Evolutionary conservation across 371 early-diverging fungal genomes (phyloP).

Genomic region (Syncephalis fuscata): DNA sequence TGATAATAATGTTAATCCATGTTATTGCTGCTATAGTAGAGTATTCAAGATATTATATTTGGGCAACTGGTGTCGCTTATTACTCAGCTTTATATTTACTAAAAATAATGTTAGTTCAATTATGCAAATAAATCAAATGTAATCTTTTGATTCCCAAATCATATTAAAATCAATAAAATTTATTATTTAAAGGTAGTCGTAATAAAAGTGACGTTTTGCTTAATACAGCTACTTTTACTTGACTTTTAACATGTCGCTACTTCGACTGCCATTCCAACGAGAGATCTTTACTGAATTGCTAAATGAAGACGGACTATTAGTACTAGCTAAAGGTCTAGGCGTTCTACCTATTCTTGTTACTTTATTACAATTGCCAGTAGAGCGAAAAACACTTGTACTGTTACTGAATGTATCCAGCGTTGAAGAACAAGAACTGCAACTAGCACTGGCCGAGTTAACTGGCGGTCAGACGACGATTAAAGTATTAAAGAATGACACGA

Average conservation of each 20-base stretch:
- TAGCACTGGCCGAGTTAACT: slow-evolving; percentile 1
- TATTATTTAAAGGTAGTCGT: background rate
- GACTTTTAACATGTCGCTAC: background rate
- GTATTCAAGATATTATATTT: background rate
- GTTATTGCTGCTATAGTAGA: background rate
- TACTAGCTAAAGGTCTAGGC: slow-evolving; percentile 71
- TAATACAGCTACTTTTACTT: background rate
- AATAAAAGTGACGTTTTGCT: background rate
- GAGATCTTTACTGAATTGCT: slow-evolving; percentile 49
- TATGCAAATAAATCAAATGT: background rate
- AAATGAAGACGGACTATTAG: slow-evolving; percentile 63
- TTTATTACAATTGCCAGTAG: slow-evolving; percentile 49
- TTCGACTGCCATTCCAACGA: slow-evolving; percentile 31
- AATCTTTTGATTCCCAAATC: too few relatives aligned
- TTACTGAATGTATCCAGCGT: slow-evolving; percentile 55
- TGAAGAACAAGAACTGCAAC: slow-evolving; percentile 23
- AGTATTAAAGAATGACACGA: slow-evolving; percentile 44
- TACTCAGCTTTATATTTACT: background rate
- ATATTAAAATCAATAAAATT: too few relatives aligned
- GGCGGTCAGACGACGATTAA: slow-evolving; percentile 16
- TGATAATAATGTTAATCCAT: background rate
- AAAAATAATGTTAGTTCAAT: background rate
- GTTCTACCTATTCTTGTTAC: slow-evolving; percentile 42
- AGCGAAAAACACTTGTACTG: slow-evolving; percentile 58
- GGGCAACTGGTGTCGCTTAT: too few relatives aligned